A percentile compares a stretch with the other conserved stretches of the same genome.
Conservation (phyloP, 129 eudicot genomes). For the Solidago caesia region DNA sequence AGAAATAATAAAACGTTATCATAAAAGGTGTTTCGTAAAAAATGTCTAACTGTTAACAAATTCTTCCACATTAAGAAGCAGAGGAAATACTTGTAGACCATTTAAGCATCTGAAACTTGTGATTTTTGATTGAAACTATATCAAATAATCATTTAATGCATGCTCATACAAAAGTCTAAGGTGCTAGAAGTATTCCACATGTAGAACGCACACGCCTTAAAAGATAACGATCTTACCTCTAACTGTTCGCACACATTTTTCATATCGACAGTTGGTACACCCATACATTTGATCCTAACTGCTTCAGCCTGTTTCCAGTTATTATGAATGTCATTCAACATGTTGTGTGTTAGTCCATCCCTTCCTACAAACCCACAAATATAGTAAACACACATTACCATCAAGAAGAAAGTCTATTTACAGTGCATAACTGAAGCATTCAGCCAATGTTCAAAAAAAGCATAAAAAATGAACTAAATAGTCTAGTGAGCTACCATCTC, state of each 20-base stretch:
- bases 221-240: conserved; percentile 53
- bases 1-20: no score
- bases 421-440: background rate
- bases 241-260: conserved; percentile 76
- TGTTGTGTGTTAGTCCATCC: conserved; percentile 95
- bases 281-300: conserved; percentile 94
- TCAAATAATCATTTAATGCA: background rate
- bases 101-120: background rate
- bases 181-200: background rate
- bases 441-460: background rate
- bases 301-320: conserved; percentile 87
- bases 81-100: background rate
- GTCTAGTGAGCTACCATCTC: background rate
- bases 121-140: background rate
- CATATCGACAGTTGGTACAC: conserved; percentile 95
- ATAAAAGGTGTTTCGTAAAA: background rate
- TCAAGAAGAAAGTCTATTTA: background rate
- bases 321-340: conserved; percentile 89
- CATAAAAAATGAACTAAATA: background rate
- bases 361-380: conserved; percentile 53
- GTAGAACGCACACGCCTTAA: background rate
- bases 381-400: background rate
- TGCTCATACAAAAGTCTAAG: background rate
- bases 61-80: background rate
- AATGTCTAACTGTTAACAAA: background rate